Base-by-base conservation (phyloP, 2,329 filamentous ascomycete species). In the Fusarium fracticaudum region DNA sequence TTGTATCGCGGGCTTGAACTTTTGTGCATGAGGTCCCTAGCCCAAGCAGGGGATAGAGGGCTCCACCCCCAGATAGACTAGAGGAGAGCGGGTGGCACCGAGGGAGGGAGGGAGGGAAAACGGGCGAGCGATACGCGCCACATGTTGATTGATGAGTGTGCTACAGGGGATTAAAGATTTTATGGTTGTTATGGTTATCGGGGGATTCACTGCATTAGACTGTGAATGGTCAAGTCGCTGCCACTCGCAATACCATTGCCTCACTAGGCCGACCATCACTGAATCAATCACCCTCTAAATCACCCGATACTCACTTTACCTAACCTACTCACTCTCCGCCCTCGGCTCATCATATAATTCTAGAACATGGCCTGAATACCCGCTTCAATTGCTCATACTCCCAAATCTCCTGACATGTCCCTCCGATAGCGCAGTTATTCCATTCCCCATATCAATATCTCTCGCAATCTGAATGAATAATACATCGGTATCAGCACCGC, bases 31-130 rank as follows among this genome's bases (percentile, higher is more conserved):
- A 33, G 38, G 12, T 20, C 55, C 47, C 35, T 37, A 31, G 29
- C 26, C 15, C 15, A 26, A 6, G 31, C 15, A 13, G 33, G 37
- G 58, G 13, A 55, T 45, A 29, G 58, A 45, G 13, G 13, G 26
- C 7, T 73, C 71, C 71, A 74, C 71, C 71, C 70, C 71, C 71
- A 65, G 69, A 71, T 65, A 59, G 58, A 45, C 35, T 37, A 55
- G 31, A 38, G 14, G 14, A n/a, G n/a, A 69, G 63, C 71, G 71
- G 71, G 71, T 73, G 71, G 71, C 71, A 74, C 71, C 60, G 71
- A 73, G 35, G 51, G 31, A 35, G 48, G 51, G 31, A 35, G 48
- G 33, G 33, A 33, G 6, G 33, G 64, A 37, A 51, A 61, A 67
- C 45, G 68, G 54, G 57, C 15, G 67, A 70, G 57, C 15, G 65